These are phyloP conservation scores for Cupressus sempervirens DNA, from an alignment of 75 land plant genomes.

Conservation along the genomic window DNA sequence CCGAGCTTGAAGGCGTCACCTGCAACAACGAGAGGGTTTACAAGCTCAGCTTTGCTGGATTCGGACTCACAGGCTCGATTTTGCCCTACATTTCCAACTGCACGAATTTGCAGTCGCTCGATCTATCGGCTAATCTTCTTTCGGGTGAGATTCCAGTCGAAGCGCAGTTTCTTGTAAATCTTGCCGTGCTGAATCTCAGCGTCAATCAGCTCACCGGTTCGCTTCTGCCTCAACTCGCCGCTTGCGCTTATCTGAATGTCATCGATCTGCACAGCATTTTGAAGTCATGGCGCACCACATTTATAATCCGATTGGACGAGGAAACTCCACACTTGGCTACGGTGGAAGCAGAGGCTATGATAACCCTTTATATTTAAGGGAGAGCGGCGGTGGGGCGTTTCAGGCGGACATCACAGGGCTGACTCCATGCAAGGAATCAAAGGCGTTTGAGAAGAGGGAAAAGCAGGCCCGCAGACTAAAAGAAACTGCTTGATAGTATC, in stretches of 20 bases:
- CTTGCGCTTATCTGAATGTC: constrained; percentile 66
- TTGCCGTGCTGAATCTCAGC: constrained; percentile 69
- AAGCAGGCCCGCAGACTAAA: background rate
- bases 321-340: background rate
- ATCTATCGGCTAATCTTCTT: constrained; percentile 64
- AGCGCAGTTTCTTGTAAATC: constrained; percentile 46
- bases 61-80: constrained; percentile 56
- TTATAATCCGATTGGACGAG: background rate
- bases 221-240: constrained; percentile 55
- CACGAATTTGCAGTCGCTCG: constrained; percentile 66
- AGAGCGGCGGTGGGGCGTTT: background rate
- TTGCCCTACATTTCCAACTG: constrained; percentile 70
- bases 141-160: constrained; percentile 58
- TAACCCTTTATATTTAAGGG: background rate
- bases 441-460: too few relatives aligned
- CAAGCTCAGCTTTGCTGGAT: constrained; percentile 48
- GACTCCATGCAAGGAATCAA: too few relatives aligned
- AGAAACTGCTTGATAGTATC: background rate
- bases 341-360: background rate
- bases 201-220: constrained; percentile 44
- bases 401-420: too few relatives aligned
- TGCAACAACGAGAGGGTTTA: constrained; percentile 74
- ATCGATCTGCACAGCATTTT: constrained; percentile 65
- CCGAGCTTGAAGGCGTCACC: constrained; percentile 52
- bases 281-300: background rate